These are phyloP conservation scores for Syzygium malaccense DNA, from an alignment of 441 rosid species.

Conservation along the genomic window DNA sequence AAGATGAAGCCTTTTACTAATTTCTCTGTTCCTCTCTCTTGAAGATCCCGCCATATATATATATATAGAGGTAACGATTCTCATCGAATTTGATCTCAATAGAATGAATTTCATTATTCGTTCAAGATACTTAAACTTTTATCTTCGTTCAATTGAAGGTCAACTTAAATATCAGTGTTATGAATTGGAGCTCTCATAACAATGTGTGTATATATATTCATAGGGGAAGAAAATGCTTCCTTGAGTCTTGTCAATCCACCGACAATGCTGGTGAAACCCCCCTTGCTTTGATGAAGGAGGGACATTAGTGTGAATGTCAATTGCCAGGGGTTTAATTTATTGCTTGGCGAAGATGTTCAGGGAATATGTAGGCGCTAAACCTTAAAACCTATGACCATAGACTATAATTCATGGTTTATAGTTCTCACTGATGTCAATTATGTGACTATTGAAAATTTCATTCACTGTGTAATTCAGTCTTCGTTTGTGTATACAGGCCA, in stretches of 20 bases:
- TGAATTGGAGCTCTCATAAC: background rate
- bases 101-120: background rate
- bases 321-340: background rate
- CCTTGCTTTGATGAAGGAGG: background rate
- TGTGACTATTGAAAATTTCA: no score
- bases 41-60: background rate
- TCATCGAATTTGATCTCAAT: background rate
- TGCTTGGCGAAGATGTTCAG: background rate
- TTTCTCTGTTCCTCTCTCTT: background rate
- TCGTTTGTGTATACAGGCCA: no score
- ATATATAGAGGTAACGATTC: background rate
- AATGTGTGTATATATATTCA: rapidly evolving
- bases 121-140: background rate
- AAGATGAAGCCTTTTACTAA: background rate
- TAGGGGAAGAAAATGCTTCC: background rate
- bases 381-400: background rate
- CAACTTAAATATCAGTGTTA: background rate
- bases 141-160: background rate
- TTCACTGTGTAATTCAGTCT: no score
- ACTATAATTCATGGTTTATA: background rate
- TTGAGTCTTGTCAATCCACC: background rate
- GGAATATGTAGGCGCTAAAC: background rate
- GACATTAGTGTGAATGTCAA: background rate
- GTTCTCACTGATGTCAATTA: no score
- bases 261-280: background rate